phyloP scores from a whole-genome alignment of 345 rosid genomes.

The Eucalyptus tenuipes region DNA sequence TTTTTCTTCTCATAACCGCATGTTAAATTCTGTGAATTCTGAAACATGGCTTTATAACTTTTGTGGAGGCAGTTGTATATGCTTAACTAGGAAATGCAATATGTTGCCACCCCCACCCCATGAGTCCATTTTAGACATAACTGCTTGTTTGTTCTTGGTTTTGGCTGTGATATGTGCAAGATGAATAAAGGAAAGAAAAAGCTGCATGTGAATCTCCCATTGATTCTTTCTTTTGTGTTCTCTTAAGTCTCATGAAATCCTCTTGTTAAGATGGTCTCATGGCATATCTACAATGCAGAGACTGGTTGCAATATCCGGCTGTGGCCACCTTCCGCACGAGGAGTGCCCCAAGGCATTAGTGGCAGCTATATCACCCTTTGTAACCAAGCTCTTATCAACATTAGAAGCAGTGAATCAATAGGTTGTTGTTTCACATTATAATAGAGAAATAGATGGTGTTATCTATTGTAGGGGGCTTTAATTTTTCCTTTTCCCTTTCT shows the following conservation, averaged over 20 bases:
- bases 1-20: neutral
- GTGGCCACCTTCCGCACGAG: slow-evolving; percentile 98
- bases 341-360: slow-evolving; percentile 92
- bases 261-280: neutral
- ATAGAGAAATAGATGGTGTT: slow-evolving; percentile 2
- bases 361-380: slow-evolving; percentile 76
- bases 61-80: neutral
- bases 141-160: neutral
- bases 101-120: neutral
- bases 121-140: neutral
- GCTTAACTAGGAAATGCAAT: neutral
- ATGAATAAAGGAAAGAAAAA: neutral
- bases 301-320: slow-evolving; percentile 86
- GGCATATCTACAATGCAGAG: slow-evolving; percentile 38
- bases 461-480: slow-evolving; percentile 1
- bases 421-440: slow-evolving; percentile 7
- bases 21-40: neutral
- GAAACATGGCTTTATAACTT: neutral
- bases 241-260: neutral
- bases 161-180: neutral
- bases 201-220: neutral
- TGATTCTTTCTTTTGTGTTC: neutral
- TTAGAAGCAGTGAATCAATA: slow-evolving; percentile 39
- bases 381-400: slow-evolving; percentile 43
- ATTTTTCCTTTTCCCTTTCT: neutral